Conservation (phyloP, 2,329 filamentous ascomycete genomes). For the Botrytis squamosa region DNA sequence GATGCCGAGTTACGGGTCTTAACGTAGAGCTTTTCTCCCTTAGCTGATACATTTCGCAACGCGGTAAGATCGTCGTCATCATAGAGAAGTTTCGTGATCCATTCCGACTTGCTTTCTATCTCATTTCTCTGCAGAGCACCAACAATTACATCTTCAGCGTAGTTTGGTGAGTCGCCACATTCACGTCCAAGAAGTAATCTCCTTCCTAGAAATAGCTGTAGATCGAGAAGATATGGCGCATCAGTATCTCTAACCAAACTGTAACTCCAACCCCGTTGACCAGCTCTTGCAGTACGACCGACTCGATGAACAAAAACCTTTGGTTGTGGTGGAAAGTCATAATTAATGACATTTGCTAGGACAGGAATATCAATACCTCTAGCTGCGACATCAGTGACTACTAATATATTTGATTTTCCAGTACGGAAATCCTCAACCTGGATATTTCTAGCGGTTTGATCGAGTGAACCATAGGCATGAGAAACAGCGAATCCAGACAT, state of each 20-base stretch:
- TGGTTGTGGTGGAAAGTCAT: conserved; percentile 93
- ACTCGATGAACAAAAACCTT: conserved; percentile 97
- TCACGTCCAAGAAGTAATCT: conserved; percentile 74
- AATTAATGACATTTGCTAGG: conserved; percentile 96
- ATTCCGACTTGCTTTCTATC: conserved; percentile 76
- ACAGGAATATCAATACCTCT: conserved; percentile 97
- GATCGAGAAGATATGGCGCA: conserved; percentile 85
- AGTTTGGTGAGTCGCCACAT: conserved; percentile 60
- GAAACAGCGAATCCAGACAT: conserved; percentile 84
- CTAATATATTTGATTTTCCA: conserved; percentile 83
- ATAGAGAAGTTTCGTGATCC: conserved; percentile 73
- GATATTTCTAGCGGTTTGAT: conserved; percentile 88
- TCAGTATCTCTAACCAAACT: conserved; percentile 86
- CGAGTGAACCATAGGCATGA: conserved; percentile 90
- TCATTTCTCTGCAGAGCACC: conserved; percentile 72
- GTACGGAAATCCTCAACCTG: conserved; percentile 88
- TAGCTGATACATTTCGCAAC: conserved; percentile 71
- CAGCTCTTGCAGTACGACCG: conserved; percentile 91
- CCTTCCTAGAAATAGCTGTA: conserved; percentile 92
- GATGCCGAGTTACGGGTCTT: conserved; percentile 89
- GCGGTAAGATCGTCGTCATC: conserved; percentile 72
- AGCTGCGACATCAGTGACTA: conserved; percentile 95
- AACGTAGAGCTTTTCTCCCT: conserved; percentile 91
- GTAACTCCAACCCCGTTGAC: conserved; percentile 90
- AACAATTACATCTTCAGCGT: conserved; percentile 78